Conservation (phyloP, 2,329 filamentous ascomycete genomes). For the Cryphonectria carpinicola region DNA sequence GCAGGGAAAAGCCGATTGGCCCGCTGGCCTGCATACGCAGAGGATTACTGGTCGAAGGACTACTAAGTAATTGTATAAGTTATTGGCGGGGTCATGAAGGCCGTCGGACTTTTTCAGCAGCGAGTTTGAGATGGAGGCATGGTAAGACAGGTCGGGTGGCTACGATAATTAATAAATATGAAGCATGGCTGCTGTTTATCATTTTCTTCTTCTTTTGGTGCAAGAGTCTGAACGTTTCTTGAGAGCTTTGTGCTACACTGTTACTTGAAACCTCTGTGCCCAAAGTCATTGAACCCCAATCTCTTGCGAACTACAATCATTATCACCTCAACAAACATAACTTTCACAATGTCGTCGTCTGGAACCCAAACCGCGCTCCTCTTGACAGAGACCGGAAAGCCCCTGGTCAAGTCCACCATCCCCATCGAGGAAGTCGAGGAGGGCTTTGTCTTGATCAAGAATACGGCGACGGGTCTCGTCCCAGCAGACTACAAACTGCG, state of each 20-base stretch:
- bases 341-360: background rate
- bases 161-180: background rate
- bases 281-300: background rate
- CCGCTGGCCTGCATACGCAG: background rate
- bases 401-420: conserved; percentile 2
- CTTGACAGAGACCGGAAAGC: background rate
- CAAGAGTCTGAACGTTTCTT: background rate
- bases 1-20: background rate
- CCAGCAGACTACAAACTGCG: background rate
- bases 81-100: background rate
- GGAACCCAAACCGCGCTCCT: conserved; percentile 4
- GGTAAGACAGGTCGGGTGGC: background rate
- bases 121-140: background rate
- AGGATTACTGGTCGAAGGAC: too few relatives aligned
- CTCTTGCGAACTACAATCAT: background rate
- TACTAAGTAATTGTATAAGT: background rate
- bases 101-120: background rate
- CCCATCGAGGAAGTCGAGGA: background rate
- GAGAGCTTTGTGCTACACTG: background rate
- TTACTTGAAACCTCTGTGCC: background rate
- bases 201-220: background rate
- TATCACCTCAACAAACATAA: too few relatives aligned
- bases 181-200: background rate
- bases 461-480: background rate
- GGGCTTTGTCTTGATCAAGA: background rate